A percentile compares a stretch with the other conserved stretches of the same genome.
Evolutionary conservation across 129 eudicot species (phyloP).

Genomic region (Centrapalus pauciflorus): DNA sequence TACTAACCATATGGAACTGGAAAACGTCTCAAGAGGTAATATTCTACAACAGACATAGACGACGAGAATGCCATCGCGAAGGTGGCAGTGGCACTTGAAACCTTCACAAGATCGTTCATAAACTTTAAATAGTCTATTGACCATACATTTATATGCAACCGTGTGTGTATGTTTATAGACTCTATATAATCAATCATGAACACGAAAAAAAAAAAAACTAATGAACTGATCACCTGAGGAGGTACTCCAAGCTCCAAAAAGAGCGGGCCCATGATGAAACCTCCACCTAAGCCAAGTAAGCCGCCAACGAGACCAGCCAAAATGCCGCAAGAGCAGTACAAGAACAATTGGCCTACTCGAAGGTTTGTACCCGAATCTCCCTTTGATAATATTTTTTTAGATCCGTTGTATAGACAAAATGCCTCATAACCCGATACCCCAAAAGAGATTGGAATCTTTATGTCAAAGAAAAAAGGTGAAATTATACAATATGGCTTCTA

Average conservation of each 20-base stretch:
- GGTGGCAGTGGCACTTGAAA: slow-evolving; percentile 97
- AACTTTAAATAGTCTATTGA: too few relatives aligned
- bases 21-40: slow-evolving; percentile 86
- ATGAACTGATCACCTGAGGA: slow-evolving; percentile 90
- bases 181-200: too few relatives aligned
- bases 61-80: slow-evolving; percentile 98
- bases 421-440: slow-evolving; percentile 82
- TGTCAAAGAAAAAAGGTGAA: too few relatives aligned
- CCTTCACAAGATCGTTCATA: too few relatives aligned
- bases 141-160: too few relatives aligned
- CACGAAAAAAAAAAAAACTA: slow-evolving; percentile 6
- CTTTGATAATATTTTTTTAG: slow-evolving; percentile 59
- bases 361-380: slow-evolving; percentile 50
- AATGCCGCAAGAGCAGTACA: slow-evolving; percentile 58
- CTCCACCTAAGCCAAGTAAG: slow-evolving; percentile 91
- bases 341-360: slow-evolving; percentile 49
- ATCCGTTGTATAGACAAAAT: slow-evolving; percentile 59
- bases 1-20: slow-evolving; percentile 93
- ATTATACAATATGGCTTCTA: too few relatives aligned
- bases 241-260: slow-evolving; percentile 94
- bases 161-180: too few relatives aligned
- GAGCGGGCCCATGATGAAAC: slow-evolving; percentile 91
- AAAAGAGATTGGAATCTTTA: slow-evolving; percentile 75
- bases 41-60: slow-evolving; percentile 95
- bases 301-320: slow-evolving; percentile 92